phyloP scores from a whole-genome alignment of 495 filamentous ascomycete species.

The Talaromyces stipitatus region DNA sequence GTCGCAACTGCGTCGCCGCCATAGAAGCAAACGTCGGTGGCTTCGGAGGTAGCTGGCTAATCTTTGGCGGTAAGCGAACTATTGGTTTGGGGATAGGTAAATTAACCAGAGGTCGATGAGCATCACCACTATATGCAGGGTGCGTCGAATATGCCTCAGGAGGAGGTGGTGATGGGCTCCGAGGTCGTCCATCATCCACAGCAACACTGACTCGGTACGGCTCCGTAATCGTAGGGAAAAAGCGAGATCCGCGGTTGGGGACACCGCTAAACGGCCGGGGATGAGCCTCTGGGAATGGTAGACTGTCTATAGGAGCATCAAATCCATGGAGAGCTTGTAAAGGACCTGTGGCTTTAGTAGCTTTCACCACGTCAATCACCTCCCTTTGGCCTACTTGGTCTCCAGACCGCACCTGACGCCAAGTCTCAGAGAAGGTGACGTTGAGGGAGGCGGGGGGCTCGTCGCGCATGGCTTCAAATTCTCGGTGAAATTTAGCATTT shows the following conservation, averaged over 20 bases:
- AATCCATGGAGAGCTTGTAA: constrained; percentile 25
- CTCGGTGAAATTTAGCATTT: constrained; percentile 25
- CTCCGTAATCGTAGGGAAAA: constrained; percentile 55
- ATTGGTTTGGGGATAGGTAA: constrained; percentile 60
- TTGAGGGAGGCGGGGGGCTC: constrained; percentile 31
- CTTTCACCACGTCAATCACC: constrained; percentile 26
- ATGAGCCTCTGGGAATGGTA: constrained; percentile 28
- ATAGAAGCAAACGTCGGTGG: constrained; percentile 50
- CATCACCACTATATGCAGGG: constrained; percentile 62
- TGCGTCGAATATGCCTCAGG: constrained; percentile 59
- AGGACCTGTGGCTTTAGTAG: constrained; percentile 19
- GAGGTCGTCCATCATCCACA: constrained; percentile 23
- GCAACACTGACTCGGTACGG: constrained; percentile 27
- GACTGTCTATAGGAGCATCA: constrained; percentile 28
- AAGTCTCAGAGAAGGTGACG: constrained; percentile 54
- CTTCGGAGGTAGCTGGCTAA: constrained; percentile 31
- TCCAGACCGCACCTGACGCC: constrained; percentile 49
- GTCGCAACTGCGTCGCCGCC: constrained; percentile 36
- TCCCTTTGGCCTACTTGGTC: constrained; percentile 34
- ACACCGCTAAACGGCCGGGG: constrained; percentile 30
- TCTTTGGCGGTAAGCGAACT: constrained; percentile 61
- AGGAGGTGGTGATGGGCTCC: constrained; percentile 59
- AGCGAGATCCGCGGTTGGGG: constrained; percentile 52
- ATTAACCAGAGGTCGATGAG: constrained; percentile 56
- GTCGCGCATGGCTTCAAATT: constrained; percentile 30